Evolutionary conservation across 1,284 basidiomycete genomes (phyloP), one percentile per base, ranked within the genome.

Genomic region (Cryptococcus hybrid): DNA sequence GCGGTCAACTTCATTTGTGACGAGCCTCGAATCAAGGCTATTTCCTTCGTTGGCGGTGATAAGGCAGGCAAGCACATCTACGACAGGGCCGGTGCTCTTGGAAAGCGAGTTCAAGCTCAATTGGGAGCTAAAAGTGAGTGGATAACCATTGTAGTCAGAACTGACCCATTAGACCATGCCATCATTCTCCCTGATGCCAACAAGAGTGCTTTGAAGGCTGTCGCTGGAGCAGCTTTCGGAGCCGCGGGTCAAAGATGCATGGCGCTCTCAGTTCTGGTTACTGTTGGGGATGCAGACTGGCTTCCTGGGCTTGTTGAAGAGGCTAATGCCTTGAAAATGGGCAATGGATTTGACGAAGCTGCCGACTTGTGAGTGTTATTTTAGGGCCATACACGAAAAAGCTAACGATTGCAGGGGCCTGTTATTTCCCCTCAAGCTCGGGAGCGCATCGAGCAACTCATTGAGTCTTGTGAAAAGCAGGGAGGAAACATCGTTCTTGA

Each of bases 201-300:
- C 81, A 91, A 89, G 78, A 95, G 98, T 73, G 88, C 94, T 12
- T 80, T 99, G 58, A 98, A 98, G 79, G 91, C 92, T 5, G 86
- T 98, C 57, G 82, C 93, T 47, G 95, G 95, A 47, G 94, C 95
- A 43, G 94, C 94, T 2, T 98, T 98, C 69, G 95, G 95, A 59
- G 95, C 95, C 64, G 95, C 95, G 42, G 95, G 95, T 24, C 95
- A 99, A 76, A 85, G 95, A 55, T 98, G 94, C 80, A 95, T 95
- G 92, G 92, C 92, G 7, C 81, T 93, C 46, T 94, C 92, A 11
- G 92, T 93, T 49, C 30, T 30, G 30, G 30, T 30, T 30, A 30
- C 30, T 3, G 30, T 99, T 46, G 95, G 94, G 36, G 83, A 87
- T 56, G 83, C 91, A 63, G 79, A 84, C 7, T 96, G 91, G 91